Base-by-base conservation (phyloP, 345 rosid genomes). In the Mangifera indica region DNA sequence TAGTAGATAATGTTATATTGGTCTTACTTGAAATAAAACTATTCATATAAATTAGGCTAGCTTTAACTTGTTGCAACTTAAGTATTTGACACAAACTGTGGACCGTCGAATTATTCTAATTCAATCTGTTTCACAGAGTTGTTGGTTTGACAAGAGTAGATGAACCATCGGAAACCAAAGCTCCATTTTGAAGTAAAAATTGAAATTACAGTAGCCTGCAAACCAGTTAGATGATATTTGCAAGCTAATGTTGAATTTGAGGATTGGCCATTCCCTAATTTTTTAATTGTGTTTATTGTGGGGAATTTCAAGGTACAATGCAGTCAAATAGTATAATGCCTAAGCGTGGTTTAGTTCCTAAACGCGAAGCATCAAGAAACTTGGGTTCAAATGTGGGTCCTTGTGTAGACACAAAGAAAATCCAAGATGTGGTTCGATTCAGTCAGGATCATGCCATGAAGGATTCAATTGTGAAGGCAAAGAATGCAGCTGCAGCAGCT, bases 261-360 rank as follows among this genome's bases (percentile, higher is more conserved):
- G 20, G 37, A 7, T 20, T 45, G 46, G 2, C 48, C 34, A 51
- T 29, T 48, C 32, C 60, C 46, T 37, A 25, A 52, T 15, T 61
- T 71, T 59, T 45, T 72, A 76, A 6, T 62, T 44, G n/a, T 78
- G 48, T 75, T 57, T 62, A 22, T 52, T 29, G 14, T 22, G 51
- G 32, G 62, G 46, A 45, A 40, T 22, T 70, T 79, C 46, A 76
- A 90, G 96, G 89, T 74, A 80, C 63, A 22, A 86, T 80, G 94
- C 90, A 74, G 83, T 73, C 81, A 12, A 77, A 71, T 64, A 82
- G 79, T 66, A 65, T 91, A 0, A 83, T 76, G 77, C 92, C 98
- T 22, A 79, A 81, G 54, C 85, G 98, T n/a, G 59, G 67, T 60
- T 74, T 86, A 72, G 85, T 76, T 78, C 85, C 91, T 3, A 79